Evolutionary conservation across 2,329 filamentous ascomycete species (phyloP), one percentile per base, ranked within the genome.

Genomic region (Colletotrichum trifolii): DNA sequence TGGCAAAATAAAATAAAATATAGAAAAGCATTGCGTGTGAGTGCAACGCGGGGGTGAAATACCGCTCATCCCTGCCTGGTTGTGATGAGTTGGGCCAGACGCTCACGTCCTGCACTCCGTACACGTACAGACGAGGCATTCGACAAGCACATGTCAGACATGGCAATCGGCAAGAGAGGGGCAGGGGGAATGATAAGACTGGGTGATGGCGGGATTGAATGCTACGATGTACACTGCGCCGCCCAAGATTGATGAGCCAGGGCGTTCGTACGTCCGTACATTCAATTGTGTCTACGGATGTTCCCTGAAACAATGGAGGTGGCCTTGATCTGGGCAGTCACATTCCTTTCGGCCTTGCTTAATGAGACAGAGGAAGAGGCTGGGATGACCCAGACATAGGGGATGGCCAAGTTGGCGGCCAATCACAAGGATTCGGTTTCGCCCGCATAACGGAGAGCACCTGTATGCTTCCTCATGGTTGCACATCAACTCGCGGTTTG

Each of bases 311-410:
- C 61, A 33, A 40, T 34, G 46, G 38, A 60, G 55, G 61, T 48
- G 10, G 48, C 38, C 5, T n/a, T 33, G 48, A 54, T 67, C 35
- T 67, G 66, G 66, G 52, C 63, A 63, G 63, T 67, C 66, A 66
- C 46, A 58, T 67, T 54, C 35, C 38, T 5, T 25, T 25, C 35
- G 43, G 17, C 7, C 13, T 36, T 39, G 40, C 50, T 40, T 56
- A 34, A 45, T 46, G 49, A 53, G 47, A 35, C 8, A 10, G 42
- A 33, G 25, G 43, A 47, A 35, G 11, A 33, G 25, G 25, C 25
- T 25, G 25, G 25, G 25, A 25, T 4, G 25, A 25, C 25, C 4
- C 25, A 36, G 58, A 64, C 42, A 40, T 50, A 55, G 60, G 61
- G 50, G 55, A 60, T n/a, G 36, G 35, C 17, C 36, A 40, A 12